These are phyloP conservation scores for Byssochlamys sp. DNA, from an alignment of 2,329 filamentous ascomycete genomes.

Conservation along the genomic window DNA sequence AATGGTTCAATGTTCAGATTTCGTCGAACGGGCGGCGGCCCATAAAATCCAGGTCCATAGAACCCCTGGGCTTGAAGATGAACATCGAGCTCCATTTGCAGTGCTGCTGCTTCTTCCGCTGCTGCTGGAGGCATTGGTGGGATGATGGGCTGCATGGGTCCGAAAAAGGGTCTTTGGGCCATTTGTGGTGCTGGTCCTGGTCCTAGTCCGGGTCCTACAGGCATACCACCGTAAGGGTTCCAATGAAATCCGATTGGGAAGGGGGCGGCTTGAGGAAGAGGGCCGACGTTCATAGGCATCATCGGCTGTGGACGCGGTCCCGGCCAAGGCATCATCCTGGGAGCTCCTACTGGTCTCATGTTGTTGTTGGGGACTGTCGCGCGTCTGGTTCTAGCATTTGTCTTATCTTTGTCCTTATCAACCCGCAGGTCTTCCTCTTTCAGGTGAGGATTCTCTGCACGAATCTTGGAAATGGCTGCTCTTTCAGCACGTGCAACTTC, in stretches of 20 bases:
- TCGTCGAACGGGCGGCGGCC: background rate
- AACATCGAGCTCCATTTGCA: no score
- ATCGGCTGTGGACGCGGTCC: background rate
- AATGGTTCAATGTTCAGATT: background rate
- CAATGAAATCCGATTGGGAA: background rate
- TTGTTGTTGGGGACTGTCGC: background rate
- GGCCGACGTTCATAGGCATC: background rate
- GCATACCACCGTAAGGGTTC: background rate
- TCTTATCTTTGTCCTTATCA: background rate
- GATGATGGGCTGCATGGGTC: background rate
- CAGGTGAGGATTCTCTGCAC: conserved; percentile 15
- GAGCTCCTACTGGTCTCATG: background rate
- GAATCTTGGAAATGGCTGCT: conserved; percentile 18
- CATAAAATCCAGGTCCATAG: background rate
- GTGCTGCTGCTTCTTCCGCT: no score
- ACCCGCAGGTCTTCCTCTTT: conserved; percentile 12
- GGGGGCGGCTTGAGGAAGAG: background rate
- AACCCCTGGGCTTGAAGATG: no score
- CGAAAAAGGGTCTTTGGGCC: background rate
- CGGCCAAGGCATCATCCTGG: background rate
- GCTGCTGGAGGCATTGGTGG: background rate
- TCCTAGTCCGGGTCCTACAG: background rate
- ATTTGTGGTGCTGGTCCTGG: background rate
- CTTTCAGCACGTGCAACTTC: conserved; percentile 22
- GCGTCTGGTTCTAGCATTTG: background rate